Conservation (phyloP, 2,329 filamentous ascomycete genomes). For the Sporothrix variecibatus region DNA sequence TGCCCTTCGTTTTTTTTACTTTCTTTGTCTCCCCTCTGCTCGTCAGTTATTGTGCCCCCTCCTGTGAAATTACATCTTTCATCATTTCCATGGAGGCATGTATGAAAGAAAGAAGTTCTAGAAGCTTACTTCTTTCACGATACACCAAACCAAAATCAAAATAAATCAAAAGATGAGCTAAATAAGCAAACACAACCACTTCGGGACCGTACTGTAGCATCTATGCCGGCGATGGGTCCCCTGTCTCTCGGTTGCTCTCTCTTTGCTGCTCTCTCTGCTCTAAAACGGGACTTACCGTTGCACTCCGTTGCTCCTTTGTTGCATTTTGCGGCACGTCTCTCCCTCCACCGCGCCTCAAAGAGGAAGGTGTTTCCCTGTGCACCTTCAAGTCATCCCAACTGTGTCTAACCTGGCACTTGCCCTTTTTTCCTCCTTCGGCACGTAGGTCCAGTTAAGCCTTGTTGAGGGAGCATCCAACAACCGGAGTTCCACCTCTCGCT, state of each 20-base stretch:
- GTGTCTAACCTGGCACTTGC: neutral
- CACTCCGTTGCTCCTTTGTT: neutral
- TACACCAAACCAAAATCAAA: neutral
- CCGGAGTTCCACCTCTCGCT: neutral
- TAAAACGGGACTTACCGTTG: neutral
- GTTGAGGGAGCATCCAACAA: neutral
- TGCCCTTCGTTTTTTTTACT: neutral
- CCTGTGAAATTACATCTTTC: neutral
- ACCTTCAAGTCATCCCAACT: neutral
- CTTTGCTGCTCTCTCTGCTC: neutral
- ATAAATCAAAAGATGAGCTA: neutral
- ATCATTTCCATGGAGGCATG: neutral
- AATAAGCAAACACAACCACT: neutral
- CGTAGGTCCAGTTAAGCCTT: neutral
- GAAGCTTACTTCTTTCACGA: neutral
- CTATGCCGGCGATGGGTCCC: neutral
- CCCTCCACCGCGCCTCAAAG: neutral
- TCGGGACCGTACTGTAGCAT: neutral
- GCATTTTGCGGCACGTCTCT: constrained; percentile 4
- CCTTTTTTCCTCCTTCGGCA: neutral
- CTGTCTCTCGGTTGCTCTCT: neutral
- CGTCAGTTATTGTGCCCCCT: neutral
- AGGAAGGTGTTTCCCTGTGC: neutral
- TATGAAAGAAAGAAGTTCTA: neutral
- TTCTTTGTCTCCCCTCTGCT: neutral